phyloP scores from a whole-genome alignment of 2,329 filamentous ascomycete species.

The Onygena corvina region DNA sequence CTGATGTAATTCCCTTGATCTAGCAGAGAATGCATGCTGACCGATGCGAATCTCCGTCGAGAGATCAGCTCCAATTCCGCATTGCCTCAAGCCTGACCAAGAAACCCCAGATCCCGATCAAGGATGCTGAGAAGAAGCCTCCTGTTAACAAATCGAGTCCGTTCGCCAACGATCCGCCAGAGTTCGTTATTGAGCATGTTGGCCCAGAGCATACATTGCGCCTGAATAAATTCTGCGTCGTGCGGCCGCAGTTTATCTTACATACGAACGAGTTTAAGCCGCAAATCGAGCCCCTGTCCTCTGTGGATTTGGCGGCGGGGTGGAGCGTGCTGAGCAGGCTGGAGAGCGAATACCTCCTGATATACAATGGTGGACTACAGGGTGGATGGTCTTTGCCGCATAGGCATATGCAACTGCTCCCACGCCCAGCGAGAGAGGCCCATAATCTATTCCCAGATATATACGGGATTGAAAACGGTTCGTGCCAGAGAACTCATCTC shows the following conservation, averaged over 20 bases:
- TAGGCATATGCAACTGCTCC: constrained; percentile 16
- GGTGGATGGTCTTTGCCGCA: constrained; percentile 16
- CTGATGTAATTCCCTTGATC: too few relatives aligned
- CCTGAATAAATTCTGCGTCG: constrained; percentile 18
- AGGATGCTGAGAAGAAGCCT: constrained; percentile 10
- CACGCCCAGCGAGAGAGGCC: constrained; percentile 10
- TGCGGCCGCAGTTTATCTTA: constrained; percentile 17
- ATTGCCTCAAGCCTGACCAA: constrained; percentile 15
- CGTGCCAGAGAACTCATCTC: background rate
- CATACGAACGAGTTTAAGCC: constrained; percentile 17
- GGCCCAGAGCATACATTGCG: constrained; percentile 16
- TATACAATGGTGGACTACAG: constrained; percentile 16
- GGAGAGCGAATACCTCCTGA: constrained; percentile 13
- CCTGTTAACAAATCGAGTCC: constrained; percentile 10
- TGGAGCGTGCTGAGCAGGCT: constrained; percentile 13
- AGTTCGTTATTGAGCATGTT: constrained; percentile 16
- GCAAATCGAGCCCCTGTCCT: constrained; percentile 15
- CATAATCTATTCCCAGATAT: constrained; percentile 15
- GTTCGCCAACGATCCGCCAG: constrained; percentile 15
- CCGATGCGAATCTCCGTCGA: background rate
- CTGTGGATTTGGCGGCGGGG: constrained; percentile 14
- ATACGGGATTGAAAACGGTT: constrained; percentile 14
- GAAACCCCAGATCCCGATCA: constrained; percentile 15
- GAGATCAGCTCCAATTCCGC: constrained; percentile 16
- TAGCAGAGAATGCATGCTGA: background rate